These are phyloP conservation scores for Macrotyloma uniflorum DNA, from an alignment of 306 rosid species.

Conservation along the genomic window DNA sequence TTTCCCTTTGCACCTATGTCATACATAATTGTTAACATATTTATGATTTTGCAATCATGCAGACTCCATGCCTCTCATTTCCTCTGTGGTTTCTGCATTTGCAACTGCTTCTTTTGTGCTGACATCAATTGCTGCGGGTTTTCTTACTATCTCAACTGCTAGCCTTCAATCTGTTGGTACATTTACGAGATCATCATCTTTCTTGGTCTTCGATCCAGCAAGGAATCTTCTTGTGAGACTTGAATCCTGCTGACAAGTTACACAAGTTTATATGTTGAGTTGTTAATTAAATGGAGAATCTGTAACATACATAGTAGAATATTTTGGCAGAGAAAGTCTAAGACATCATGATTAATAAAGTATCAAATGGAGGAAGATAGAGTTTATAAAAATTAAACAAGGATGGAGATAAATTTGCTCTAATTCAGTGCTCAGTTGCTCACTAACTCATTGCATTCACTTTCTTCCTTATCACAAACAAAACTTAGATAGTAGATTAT, in stretches of 20 bases:
- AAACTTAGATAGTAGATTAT: neutral
- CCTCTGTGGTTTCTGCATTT: slow-evolving; percentile 62
- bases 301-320: neutral
- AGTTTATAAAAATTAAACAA: neutral
- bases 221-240: slow-evolving; percentile 78
- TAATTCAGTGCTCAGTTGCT: neutral
- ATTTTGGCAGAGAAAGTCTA: neutral
- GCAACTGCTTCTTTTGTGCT: slow-evolving; percentile 64
- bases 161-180: slow-evolving; percentile 74
- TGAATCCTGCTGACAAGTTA: slow-evolving; percentile 6
- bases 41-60: slow-evolving; percentile 41
- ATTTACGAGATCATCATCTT: slow-evolving; percentile 55
- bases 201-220: slow-evolving; percentile 67
- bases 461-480: neutral
- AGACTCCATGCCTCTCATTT: slow-evolving; percentile 68
- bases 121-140: slow-evolving; percentile 70
- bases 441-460: neutral
- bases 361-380: neutral
- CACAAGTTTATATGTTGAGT: neutral
- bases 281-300: neutral
- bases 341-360: neutral
- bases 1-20: neutral
- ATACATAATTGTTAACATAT: neutral
- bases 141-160: slow-evolving; percentile 80
- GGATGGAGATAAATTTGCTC: neutral